Conservation (phyloP, 2,329 filamentous ascomycete species). For the Talaromyces amestolkiae region DNA sequence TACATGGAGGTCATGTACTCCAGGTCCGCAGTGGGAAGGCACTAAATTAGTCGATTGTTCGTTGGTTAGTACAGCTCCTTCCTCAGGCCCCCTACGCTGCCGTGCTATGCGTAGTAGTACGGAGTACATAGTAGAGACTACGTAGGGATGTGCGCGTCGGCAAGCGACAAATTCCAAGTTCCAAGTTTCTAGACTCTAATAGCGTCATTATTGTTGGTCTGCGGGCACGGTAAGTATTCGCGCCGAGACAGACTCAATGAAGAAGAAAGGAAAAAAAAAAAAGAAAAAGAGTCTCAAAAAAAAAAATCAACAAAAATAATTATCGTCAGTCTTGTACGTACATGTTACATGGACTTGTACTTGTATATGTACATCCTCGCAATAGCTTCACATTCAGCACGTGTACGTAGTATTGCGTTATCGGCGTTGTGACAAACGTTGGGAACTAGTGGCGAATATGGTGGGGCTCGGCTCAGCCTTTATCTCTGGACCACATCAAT, state of each 20-base stretch:
- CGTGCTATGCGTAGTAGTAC: not conserved
- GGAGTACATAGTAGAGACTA: not conserved
- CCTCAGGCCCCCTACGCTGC: not conserved
- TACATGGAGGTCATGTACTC: constrained; percentile 4
- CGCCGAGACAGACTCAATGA: no score
- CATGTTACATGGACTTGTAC: not conserved
- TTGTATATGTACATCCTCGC: not conserved
- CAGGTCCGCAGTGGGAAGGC: not conserved
- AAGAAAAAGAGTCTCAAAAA: no score
- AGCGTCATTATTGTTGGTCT: not conserved
- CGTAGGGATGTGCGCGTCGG: not conserved
- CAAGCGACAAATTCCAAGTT: not conserved
- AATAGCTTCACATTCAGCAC: not conserved
- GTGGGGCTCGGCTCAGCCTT: constrained; percentile 2
- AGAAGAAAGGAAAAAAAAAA: not conserved
- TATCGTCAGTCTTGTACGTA: no score
- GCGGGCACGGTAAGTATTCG: not conserved
- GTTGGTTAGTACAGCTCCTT: not conserved
- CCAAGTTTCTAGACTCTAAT: not conserved
- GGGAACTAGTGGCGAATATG: constrained; percentile 1
- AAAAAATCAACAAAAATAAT: not conserved
- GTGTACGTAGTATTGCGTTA: not conserved
- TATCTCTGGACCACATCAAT: not conserved
- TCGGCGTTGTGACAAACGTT: not conserved
- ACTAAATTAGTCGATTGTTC: not conserved